phyloP scores from a whole-genome alignment of 2,329 filamentous ascomycete species.

The Leptodontidium sp. region DNA sequence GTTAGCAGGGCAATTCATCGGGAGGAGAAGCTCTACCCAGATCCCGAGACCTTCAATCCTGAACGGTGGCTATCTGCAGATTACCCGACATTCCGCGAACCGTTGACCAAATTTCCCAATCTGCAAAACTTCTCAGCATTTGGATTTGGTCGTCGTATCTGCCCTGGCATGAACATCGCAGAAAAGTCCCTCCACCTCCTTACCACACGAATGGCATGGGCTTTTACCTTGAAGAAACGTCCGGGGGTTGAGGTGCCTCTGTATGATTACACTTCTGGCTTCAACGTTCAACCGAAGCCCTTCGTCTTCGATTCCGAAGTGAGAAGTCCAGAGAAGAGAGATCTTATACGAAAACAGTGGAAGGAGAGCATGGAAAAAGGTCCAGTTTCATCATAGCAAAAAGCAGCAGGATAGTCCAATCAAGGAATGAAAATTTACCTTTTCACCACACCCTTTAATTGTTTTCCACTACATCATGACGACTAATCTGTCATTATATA shows the following conservation, averaged over 20 bases:
- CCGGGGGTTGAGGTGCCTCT: neutral
- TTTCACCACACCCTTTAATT: no score
- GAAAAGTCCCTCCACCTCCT: neutral
- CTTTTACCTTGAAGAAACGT: neutral
- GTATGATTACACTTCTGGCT: neutral
- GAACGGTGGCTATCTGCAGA: slow-evolving; percentile 51
- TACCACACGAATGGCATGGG: slow-evolving; percentile 1
- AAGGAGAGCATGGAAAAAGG: no score
- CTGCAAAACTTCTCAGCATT: slow-evolving; percentile 62
- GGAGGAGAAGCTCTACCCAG: slow-evolving; percentile 50
- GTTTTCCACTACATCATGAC: no score
- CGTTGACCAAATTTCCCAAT: slow-evolving; percentile 60
- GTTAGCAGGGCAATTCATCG: slow-evolving; percentile 14
- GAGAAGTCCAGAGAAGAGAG: no score
- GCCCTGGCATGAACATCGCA: no score
- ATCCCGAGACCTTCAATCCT: slow-evolving; percentile 55
- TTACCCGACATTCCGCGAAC: slow-evolving; percentile 52
- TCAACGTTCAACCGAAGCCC: neutral
- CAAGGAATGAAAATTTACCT: no score
- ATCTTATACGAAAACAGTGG: no score
- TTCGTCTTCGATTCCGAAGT: neutral
- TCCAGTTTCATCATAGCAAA: no score
- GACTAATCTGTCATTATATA: no score
- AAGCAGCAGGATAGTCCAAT: no score
- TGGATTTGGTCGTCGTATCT: slow-evolving; percentile 61